Percentiles rank a stretch among this genome's conserved stretches.
Conservation (phyloP, 1,284 basidiomycete genomes). For the Phlebopus sp. region DNA sequence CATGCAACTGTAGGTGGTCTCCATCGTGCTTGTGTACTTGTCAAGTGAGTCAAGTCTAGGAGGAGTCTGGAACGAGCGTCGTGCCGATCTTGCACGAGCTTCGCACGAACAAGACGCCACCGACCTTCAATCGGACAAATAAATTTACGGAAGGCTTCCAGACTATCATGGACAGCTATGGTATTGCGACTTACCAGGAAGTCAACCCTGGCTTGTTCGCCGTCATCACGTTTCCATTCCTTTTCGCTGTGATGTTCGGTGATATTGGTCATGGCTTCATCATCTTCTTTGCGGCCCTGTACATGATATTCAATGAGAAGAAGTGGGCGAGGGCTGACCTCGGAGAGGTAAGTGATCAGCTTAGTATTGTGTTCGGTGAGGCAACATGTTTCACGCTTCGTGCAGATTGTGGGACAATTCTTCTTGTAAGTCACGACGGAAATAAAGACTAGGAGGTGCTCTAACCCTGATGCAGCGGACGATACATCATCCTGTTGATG, state of each 20-base stretch:
- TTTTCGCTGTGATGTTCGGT: slow-evolving; percentile 99
- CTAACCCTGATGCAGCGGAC: slow-evolving; percentile 59
- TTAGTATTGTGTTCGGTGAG: neutral
- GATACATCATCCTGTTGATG: slow-evolving; percentile 99
- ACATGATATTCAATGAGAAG: slow-evolving; percentile 87
- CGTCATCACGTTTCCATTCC: slow-evolving; percentile 94
- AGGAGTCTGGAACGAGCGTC: slow-evolving; percentile 90
- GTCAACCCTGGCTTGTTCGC: slow-evolving; percentile 96
- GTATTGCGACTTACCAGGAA: slow-evolving; percentile 94
- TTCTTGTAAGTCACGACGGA: slow-evolving; percentile 71
- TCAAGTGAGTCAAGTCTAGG: slow-evolving; percentile 42
- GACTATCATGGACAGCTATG: slow-evolving; percentile 97
- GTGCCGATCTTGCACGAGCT: slow-evolving; percentile 93
- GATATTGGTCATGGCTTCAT: slow-evolving; percentile 96
- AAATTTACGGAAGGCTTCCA: slow-evolving; percentile 98
- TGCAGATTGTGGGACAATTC: slow-evolving; percentile 83
- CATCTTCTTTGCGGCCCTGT: slow-evolving; percentile 73
- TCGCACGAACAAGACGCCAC: slow-evolving; percentile 87
- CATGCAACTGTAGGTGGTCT: slow-evolving; percentile 75
- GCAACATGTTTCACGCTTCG: slow-evolving; percentile 13
- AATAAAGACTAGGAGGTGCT: slow-evolving; percentile 7
- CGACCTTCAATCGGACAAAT: slow-evolving; percentile 94
- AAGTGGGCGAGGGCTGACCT: slow-evolving; percentile 75
- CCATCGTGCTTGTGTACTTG: slow-evolving; percentile 1
- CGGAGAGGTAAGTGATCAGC: slow-evolving; percentile 61